Conservation (phyloP, 768 basidiomycete genomes). For the Leccinum barrowsii region DNA sequence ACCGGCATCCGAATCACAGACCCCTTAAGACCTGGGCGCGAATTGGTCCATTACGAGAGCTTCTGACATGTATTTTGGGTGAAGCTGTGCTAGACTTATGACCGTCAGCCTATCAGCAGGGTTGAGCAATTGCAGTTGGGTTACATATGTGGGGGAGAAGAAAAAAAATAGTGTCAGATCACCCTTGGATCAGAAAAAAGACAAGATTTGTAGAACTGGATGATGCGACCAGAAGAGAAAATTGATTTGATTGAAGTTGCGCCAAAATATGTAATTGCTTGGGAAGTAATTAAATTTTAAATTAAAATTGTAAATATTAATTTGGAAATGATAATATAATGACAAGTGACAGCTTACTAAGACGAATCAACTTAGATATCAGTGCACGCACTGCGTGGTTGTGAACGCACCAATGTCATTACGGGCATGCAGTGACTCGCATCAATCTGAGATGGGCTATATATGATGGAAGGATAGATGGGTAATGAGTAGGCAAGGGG, state of each 20-base stretch:
- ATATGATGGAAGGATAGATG: neutral
- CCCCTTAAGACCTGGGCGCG: neutral
- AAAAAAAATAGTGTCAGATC: neutral
- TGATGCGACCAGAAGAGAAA: too few relatives aligned
- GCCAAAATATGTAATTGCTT: neutral
- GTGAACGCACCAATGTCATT: too few relatives aligned
- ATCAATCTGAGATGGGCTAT: neutral
- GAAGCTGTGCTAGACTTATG: neutral
- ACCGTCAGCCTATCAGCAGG: neutral
- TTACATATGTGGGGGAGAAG: neutral
- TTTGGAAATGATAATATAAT: neutral
- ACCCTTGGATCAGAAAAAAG: neutral
- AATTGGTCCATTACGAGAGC: neutral
- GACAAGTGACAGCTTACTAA: too few relatives aligned
- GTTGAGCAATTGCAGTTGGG: neutral
- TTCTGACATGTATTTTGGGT: neutral
- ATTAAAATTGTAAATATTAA: neutral
- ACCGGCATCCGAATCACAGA: neutral
- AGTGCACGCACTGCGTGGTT: neutral
- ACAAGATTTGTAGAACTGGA: neutral
- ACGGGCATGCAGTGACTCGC: neutral
- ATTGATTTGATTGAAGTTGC: too few relatives aligned
- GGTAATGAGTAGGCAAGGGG: too few relatives aligned
- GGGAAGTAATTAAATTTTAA: neutral
- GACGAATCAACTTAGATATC: neutral